Percentiles rank a stretch among this genome's conserved stretches.
phyloP scores from a whole-genome alignment of 2,329 filamentous ascomycete genomes.

The Beauveria rudraprayagi region DNA sequence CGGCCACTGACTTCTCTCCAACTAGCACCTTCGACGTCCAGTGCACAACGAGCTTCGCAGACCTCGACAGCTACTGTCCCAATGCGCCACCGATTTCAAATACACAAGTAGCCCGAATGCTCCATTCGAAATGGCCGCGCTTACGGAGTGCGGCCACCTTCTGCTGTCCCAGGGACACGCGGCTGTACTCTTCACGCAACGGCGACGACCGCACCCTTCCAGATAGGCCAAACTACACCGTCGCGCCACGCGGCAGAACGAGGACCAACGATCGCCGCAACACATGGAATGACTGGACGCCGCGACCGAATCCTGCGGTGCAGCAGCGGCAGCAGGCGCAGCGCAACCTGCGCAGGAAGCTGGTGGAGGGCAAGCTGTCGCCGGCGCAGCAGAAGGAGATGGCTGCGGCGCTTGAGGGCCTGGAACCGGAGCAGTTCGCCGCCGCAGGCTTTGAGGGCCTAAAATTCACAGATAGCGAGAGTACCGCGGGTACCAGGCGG shows the following conservation, averaged over 20 bases:
- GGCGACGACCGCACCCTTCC: neutral
- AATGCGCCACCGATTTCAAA: neutral
- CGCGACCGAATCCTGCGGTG: neutral
- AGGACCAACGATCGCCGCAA: neutral
- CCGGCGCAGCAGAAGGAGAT: neutral
- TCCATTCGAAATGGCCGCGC: conserved; percentile 21
- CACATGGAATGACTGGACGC: too few species aligned
- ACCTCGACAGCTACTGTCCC: neutral
- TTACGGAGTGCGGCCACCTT: conserved; percentile 16
- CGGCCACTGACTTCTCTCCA: neutral
- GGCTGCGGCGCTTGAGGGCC: neutral
- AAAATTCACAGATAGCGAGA: neutral
- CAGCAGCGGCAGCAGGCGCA: neutral
- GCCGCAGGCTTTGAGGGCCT: too few species aligned
- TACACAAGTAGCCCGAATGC: conserved; percentile 21
- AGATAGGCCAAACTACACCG: neutral
- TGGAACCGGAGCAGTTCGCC: neutral
- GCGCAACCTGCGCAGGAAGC: neutral
- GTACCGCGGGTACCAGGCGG: neutral
- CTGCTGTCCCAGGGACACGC: neutral
- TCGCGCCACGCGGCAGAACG: neutral
- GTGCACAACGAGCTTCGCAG: neutral
- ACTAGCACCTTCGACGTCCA: neutral
- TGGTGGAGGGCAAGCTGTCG: neutral
- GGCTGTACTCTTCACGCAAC: neutral